Percentiles rank a stretch among this genome's conserved stretches.
These are phyloP conservation scores for Butyriboletus loyo DNA, from an alignment of 768 basidiomycete genomes.

Conservation along the genomic window DNA sequence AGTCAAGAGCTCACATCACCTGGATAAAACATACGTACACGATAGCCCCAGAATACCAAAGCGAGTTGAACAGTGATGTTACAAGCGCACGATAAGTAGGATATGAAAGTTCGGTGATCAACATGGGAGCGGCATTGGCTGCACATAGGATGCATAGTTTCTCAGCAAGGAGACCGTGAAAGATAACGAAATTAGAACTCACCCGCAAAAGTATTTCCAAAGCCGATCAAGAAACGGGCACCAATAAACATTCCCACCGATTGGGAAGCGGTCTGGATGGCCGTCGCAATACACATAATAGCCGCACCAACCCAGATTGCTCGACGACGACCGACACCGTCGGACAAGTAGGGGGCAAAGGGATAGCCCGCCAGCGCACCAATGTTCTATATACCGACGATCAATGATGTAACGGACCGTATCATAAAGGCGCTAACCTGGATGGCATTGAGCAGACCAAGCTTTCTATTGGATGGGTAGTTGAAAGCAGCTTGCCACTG, in stretches of 20 bases:
- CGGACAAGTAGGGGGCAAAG: constrained; percentile 67
- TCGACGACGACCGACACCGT: constrained; percentile 63
- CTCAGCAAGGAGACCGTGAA: background rate
- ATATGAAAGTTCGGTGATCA: constrained; percentile 82
- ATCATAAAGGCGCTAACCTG: constrained; percentile 40
- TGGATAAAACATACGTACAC: constrained; percentile 42
- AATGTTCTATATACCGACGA: constrained; percentile 49
- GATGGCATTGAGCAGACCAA: constrained; percentile 71
- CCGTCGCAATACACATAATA: constrained; percentile 67
- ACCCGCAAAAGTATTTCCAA: constrained; percentile 70
- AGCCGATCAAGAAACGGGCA: constrained; percentile 74
- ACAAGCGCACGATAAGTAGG: constrained; percentile 76
- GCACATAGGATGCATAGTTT: background rate
- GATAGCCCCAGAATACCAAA: constrained; percentile 87
- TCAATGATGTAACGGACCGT: background rate
- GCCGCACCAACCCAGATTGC: constrained; percentile 65
- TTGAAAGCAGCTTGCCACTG: constrained; percentile 65
- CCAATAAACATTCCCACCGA: constrained; percentile 81
- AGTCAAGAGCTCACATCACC: background rate
- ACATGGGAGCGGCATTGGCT: constrained; percentile 74
- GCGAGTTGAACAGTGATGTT: constrained; percentile 76
- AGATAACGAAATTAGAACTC: constrained; percentile 13
- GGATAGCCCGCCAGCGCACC: constrained; percentile 69
- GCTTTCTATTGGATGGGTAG: constrained; percentile 49
- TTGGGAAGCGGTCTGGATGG: constrained; percentile 64